Conservation (phyloP, 139 green algal species). For the Tetratostichococcus sp. region DNA sequence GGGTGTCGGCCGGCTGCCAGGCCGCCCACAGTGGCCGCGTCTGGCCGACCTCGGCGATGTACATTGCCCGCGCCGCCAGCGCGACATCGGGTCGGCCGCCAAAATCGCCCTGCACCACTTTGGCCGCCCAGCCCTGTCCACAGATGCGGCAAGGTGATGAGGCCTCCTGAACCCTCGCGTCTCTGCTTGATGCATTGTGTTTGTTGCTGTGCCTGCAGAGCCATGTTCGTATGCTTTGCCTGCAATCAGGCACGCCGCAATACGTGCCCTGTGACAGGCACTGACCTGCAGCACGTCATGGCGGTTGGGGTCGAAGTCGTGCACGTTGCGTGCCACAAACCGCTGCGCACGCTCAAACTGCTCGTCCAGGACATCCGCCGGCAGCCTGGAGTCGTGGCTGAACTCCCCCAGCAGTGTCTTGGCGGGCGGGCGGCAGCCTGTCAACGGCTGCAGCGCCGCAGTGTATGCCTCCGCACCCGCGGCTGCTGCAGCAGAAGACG, state of each 20-base stretch:
- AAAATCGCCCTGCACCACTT: background rate
- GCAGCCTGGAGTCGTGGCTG: background rate
- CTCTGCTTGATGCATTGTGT: too few species aligned
- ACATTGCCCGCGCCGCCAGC: slow-evolving; percentile 27
- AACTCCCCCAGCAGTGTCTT: slow-evolving; percentile 1
- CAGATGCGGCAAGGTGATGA: too few species aligned
- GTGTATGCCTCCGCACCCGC: slow-evolving; percentile 2
- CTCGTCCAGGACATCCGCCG: slow-evolving; percentile 23
- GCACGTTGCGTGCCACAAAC: slow-evolving; percentile 17
- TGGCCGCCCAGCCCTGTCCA: slow-evolving; percentile 21
- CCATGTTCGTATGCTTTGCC: too few species aligned
- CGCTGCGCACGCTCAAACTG: slow-evolving; percentile 34
- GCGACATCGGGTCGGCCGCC: background rate
- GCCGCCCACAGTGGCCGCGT: slow-evolving; percentile 17
- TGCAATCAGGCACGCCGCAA: too few species aligned
- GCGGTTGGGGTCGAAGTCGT: slow-evolving; percentile 18
- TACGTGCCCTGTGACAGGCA: too few species aligned
- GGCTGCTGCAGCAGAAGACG: background rate
- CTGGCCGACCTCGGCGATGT: slow-evolving; percentile 29
- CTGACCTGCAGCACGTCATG: slow-evolving; percentile 24
- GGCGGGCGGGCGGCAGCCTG: background rate
- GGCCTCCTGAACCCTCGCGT: too few species aligned
- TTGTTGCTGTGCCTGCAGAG: too few species aligned
- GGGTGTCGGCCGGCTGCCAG: slow-evolving; percentile 24
- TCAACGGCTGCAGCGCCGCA: slow-evolving; percentile 5